Evolutionary conservation across 345 rosid genomes (phyloP).

Genomic region (Aquilaria yunnanensis): DNA sequence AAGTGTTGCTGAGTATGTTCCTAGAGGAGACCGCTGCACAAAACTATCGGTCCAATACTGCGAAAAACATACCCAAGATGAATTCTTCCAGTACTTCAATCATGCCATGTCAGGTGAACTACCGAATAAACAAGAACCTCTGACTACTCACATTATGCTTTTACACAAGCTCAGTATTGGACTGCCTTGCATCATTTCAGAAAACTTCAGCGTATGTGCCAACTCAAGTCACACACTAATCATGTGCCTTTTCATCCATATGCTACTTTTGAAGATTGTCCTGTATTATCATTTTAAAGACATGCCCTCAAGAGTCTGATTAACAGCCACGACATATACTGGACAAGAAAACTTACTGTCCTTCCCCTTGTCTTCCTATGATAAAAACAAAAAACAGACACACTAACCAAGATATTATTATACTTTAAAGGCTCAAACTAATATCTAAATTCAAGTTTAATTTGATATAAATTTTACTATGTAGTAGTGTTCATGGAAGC

Average conservation of each 20-base stretch:
- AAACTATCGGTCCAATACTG: conserved; percentile 96
- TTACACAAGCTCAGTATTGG: conserved; percentile 88
- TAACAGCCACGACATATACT: too few relatives aligned
- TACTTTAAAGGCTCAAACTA: too few relatives aligned
- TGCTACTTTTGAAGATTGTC: conserved; percentile 95
- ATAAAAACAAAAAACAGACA: too few relatives aligned
- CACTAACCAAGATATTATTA: too few relatives aligned
- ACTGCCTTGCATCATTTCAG: conserved; percentile 92
- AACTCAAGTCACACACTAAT: conserved; percentile 87
- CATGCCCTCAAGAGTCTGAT: too few relatives aligned
- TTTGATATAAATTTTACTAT: too few relatives aligned
- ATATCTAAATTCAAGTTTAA: too few relatives aligned
- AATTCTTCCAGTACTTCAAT: conserved; percentile 1
- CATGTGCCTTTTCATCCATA: conserved; percentile 87
- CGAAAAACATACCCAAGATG: conserved; percentile 8
- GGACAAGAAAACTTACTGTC: too few relatives aligned
- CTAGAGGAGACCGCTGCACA: conserved; percentile 97
- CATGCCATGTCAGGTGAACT: neutral
- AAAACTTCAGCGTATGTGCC: conserved; percentile 86
- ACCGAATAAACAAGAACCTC: neutral
- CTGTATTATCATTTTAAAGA: conserved; percentile 26
- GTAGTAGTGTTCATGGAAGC: too few relatives aligned
- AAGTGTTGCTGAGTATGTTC: conserved; percentile 89
- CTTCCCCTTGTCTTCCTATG: too few relatives aligned
- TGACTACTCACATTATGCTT: conserved; percentile 70